Conservation (phyloP, 768 basidiomycete species). For the Suillus fuscotomentosus region DNA sequence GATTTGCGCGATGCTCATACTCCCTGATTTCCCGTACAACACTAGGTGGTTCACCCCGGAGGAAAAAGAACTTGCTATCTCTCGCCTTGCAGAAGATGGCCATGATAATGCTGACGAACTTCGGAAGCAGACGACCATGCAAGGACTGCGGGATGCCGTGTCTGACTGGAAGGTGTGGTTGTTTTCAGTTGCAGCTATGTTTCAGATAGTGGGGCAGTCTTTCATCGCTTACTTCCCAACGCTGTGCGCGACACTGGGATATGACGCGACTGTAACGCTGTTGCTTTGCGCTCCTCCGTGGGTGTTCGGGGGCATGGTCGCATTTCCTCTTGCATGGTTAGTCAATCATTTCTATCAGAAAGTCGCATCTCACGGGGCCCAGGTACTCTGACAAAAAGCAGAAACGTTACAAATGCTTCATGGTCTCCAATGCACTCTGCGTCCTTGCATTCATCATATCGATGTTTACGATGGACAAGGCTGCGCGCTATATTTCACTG, state of each 20-base stretch:
- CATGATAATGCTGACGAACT: constrained; percentile 49
- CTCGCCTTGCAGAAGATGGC: constrained; percentile 32
- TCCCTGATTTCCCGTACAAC: constrained; percentile 37
- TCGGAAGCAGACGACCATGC: constrained; percentile 20
- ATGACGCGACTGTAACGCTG: not conserved
- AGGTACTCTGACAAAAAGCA: not conserved
- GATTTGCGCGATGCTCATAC: constrained; percentile 31
- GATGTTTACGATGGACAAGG: not conserved
- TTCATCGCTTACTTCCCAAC: not conserved
- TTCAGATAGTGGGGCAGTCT: not conserved
- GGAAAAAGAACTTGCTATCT: constrained; percentile 30
- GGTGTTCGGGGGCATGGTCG: not conserved
- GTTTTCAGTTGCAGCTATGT: constrained; percentile 54
- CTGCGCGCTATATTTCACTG: not conserved
- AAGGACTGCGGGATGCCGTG: constrained; percentile 55
- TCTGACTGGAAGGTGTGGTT: constrained; percentile 82
- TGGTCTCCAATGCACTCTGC: not conserved
- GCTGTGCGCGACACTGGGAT: not conserved
- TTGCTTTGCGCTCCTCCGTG: not conserved
- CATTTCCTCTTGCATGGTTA: not conserved
- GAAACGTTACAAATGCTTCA: not conserved
- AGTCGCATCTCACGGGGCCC: not conserved
- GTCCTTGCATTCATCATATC: not conserved
- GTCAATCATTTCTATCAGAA: not conserved
- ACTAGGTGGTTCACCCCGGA: constrained; percentile 30